Conservation (phyloP, 1,139 yeast genomes). For the Candida sojae region DNA sequence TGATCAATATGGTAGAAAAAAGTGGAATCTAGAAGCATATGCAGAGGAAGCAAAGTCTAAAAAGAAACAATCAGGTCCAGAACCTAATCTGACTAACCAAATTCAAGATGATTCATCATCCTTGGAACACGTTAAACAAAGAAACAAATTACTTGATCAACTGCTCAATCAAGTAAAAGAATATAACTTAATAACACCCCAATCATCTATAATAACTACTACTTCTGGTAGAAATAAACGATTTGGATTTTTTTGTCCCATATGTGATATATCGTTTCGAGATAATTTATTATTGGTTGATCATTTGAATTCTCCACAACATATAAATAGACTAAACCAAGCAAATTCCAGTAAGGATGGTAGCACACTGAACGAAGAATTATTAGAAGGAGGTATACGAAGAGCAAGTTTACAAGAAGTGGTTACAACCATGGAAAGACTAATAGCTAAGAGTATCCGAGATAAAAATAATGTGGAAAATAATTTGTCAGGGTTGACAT, state of each 20-base stretch:
- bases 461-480: constrained; percentile 8
- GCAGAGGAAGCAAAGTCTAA: constrained; percentile 46
- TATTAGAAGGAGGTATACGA: constrained; percentile 33
- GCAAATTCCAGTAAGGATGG: constrained; percentile 23
- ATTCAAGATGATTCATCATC: constrained; percentile 21
- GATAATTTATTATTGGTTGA: constrained; percentile 82
- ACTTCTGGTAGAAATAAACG: constrained; percentile 45
- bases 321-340: constrained; percentile 32
- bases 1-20: constrained; percentile 62
- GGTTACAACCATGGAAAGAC: constrained; percentile 31
- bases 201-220: constrained; percentile 14
- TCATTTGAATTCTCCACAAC: constrained; percentile 77
- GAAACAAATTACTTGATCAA: constrained; percentile 30
- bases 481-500: constrained; percentile 21
- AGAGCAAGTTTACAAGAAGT: constrained; percentile 35
- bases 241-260: constrained; percentile 82
- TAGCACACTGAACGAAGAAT: constrained; percentile 27
- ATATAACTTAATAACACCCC: constrained; percentile 36
- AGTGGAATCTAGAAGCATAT: constrained; percentile 72
- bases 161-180: constrained; percentile 38
- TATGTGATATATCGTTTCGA: constrained; percentile 76
- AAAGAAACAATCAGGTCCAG: constrained; percentile 13
- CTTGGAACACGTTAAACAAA: constrained; percentile 27
- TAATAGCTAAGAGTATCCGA: constrained; percentile 28
- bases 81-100: not conserved